phyloP scores from a whole-genome alignment of 208 protist genomes.

The Trypanosomatidae sp. region DNA sequence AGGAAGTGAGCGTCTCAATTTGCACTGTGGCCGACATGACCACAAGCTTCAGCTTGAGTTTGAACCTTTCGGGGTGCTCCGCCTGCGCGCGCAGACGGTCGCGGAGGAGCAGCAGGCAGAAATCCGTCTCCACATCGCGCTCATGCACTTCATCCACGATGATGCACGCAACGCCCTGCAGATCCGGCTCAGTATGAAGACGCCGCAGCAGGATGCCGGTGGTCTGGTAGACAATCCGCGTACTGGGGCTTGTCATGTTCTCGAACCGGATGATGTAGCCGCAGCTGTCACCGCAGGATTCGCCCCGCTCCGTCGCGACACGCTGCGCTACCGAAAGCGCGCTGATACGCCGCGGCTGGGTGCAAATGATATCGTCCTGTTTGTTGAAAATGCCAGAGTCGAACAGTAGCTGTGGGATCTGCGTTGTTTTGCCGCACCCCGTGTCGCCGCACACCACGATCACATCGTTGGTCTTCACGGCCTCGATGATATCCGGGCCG shows the following conservation, averaged over 20 bases:
- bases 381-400: slow-evolving; percentile 66
- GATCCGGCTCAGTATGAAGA: slow-evolving; percentile 91
- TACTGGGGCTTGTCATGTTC: slow-evolving; percentile 71
- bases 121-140: slow-evolving; percentile 84
- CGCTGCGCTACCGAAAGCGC: slow-evolving; percentile 90
- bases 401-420: slow-evolving; percentile 89
- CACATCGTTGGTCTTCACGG: slow-evolving; percentile 56
- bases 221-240: slow-evolving; percentile 98
- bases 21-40: slow-evolving; percentile 96
- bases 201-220: slow-evolving; percentile 98
- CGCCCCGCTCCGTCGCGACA: slow-evolving; percentile 84
- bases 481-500: slow-evolving; percentile 55
- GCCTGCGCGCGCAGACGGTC: slow-evolving; percentile 66
- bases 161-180: slow-evolving; percentile 76
- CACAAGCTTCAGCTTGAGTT: slow-evolving; percentile 93
- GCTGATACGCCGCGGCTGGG: slow-evolving; percentile 89
- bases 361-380: slow-evolving; percentile 72
- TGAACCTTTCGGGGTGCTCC: slow-evolving; percentile 33
- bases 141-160: slow-evolving; percentile 91
- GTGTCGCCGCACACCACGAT: slow-evolving; percentile 96
- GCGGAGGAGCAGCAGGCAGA: slow-evolving; percentile 74
- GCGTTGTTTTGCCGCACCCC: slow-evolving; percentile 98
- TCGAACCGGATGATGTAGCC: slow-evolving; percentile 92
- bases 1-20: slow-evolving; percentile 62
- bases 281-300: slow-evolving; percentile 83